Evolutionary conservation across 495 filamentous ascomycete species (phyloP), one percentile per base, ranked within the genome.

Genomic region (Lasiosphaeriaceae sp.): DNA sequence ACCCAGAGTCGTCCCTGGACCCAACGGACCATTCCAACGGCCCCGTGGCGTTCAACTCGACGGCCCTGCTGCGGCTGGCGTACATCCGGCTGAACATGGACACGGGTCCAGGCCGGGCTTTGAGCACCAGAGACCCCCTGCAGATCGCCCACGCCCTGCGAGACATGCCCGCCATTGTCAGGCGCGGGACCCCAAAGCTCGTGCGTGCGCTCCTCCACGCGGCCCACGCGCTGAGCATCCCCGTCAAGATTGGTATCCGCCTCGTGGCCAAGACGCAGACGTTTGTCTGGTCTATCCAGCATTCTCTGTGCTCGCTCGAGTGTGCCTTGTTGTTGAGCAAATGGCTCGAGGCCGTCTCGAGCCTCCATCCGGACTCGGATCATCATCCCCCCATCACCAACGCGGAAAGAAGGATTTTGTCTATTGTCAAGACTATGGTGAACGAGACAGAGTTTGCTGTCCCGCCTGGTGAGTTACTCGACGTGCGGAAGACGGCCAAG

Each of bases 201-300:
- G 78, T 77, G 11, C 78, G 77, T 71, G 79, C 80, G 5, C 57
- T 82, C 11, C 63, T 81, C 2, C 79, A 82, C 56, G 77, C 79
- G 17, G 77, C 77, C 1, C 80, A 83, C 45, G 79, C 79, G 31
- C 70, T 83, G 14, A 81, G 78, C 16, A 78, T 82, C 37, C 79
- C 78, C 0, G 78, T 82, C 7, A 72, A 77, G 52, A 71, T 83
- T 7, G 80, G 80, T 1, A 76, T 83, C 37, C 71, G 76, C 45
- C 79, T 80, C 43, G 78, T 81, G 44, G 78, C 80, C 4, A 68
- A 71, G 39, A 79, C 76, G 9, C 77, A 81, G 55, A 80, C 77
- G 1, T 78, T 81, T 49, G 77, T 81, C 61, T 83, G 79, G 80
- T 77, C 75, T 29, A 79, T 79, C 11, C 71, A 74, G 20, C 77